These are phyloP conservation scores for Fusarium sp. DNA, from an alignment of 2,329 filamentous ascomycete species.

Conservation along the genomic window DNA sequence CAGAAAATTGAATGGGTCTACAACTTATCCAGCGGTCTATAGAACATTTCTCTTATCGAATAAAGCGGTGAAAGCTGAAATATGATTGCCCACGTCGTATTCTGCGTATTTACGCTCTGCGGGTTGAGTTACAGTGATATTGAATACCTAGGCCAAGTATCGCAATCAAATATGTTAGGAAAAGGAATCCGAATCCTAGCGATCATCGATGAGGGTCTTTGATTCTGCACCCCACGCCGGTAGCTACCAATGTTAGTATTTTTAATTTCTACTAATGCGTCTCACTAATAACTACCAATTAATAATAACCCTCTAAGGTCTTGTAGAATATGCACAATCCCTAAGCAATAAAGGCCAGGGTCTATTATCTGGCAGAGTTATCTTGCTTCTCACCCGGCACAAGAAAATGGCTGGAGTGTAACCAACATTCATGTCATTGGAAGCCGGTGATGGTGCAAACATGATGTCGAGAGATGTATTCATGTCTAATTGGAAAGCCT, in stretches of 20 bases:
- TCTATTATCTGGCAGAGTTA: background rate
- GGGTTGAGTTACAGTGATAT: background rate
- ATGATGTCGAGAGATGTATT: constrained; percentile 8
- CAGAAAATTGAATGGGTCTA: constrained; percentile 17
- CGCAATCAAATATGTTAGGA: background rate
- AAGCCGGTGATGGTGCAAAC: background rate
- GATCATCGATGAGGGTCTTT: constrained; percentile 11
- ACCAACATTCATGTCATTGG: background rate
- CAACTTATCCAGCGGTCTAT: constrained; percentile 15
- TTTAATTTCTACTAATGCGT: background rate
- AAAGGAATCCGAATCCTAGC: constrained; percentile 8
- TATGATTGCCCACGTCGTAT: constrained; percentile 19
- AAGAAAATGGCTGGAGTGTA: background rate
- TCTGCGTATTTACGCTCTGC: constrained; percentile 18
- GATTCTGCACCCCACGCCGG: constrained; percentile 8
- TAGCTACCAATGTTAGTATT: background rate
- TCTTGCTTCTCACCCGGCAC: background rate
- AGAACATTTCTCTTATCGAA: constrained; percentile 3
- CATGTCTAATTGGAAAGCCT: background rate
- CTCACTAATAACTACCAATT: background rate
- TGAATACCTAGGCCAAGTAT: background rate
- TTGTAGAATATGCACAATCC: background rate
- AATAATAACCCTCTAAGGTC: background rate
- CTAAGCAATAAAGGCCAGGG: background rate
- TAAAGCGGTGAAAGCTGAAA: constrained; percentile 32